Conservation (phyloP, 2,329 filamentous ascomycete genomes). For the Venturia asperata region DNA sequence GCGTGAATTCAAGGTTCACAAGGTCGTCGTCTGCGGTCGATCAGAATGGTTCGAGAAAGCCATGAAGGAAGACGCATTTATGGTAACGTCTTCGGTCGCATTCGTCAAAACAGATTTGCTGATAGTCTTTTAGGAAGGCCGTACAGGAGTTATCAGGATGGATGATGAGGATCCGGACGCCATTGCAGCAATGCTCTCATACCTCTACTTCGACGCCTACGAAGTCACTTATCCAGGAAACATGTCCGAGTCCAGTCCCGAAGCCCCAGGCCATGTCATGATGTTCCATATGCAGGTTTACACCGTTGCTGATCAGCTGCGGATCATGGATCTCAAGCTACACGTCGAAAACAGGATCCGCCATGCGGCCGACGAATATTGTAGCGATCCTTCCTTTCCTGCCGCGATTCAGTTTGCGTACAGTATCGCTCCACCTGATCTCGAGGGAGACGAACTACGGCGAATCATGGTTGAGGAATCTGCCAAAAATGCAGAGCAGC, state of each 20-base stretch:
- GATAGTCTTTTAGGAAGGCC: constrained; percentile 1
- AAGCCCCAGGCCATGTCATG: not conserved
- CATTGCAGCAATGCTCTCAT: not conserved
- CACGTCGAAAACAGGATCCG: not conserved
- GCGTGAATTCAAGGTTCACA: constrained; percentile 4
- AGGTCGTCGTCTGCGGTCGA: not conserved
- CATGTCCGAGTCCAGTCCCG: not conserved
- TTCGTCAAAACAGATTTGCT: too few species aligned
- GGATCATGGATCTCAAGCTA: not conserved
- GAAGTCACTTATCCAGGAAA: not conserved
- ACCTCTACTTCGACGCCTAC: not conserved
- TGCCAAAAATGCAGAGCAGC: not conserved
- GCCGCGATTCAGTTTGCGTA: not conserved
- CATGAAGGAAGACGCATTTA: not conserved
- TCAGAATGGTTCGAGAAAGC: constrained; percentile 9
- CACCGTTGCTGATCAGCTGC: not conserved
- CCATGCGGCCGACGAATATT: not conserved
- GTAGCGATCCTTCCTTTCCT: not conserved
- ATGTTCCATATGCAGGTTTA: constrained; percentile 7
- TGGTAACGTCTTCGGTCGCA: not conserved
- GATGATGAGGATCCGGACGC: not conserved
- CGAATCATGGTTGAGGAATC: not conserved
- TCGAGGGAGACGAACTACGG: not conserved
- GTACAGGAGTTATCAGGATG: not conserved
- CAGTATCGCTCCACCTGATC: not conserved